Evolutionary conservation across 2,329 filamentous ascomycete species (phyloP).

Genomic region (Trichoderma breve): DNA sequence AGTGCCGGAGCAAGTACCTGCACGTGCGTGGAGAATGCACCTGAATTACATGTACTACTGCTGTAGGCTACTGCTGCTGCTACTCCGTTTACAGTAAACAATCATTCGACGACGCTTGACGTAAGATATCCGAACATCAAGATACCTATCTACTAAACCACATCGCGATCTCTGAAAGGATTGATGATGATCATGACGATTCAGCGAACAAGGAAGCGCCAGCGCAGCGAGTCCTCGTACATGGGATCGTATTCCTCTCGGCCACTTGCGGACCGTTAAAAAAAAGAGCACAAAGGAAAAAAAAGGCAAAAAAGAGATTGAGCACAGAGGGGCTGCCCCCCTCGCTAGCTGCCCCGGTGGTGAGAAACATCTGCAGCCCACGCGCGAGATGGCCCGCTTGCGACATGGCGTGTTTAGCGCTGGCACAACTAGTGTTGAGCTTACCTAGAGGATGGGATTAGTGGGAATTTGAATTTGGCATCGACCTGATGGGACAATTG

Average conservation of each 20-base stretch:
- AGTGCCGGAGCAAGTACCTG: not conserved
- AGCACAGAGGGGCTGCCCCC: not conserved
- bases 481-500: slow-evolving; percentile 1
- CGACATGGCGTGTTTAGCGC: slow-evolving; percentile 8
- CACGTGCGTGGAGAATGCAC: not conserved
- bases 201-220: not conserved
- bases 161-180: not conserved
- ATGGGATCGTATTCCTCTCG: not conserved
- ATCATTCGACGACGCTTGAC: not conserved
- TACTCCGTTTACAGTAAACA: not conserved
- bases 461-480: slow-evolving; percentile 3
- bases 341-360: slow-evolving; percentile 8
- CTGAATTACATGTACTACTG: not conserved
- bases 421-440: slow-evolving; percentile 1
- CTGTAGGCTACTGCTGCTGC: too few relatives aligned
- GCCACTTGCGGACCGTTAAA: not conserved
- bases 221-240: not conserved
- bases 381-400: slow-evolving; percentile 5
- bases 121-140: too few relatives aligned
- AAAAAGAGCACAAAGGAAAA: not conserved
- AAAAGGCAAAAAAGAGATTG: not conserved
- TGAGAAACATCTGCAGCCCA: slow-evolving; percentile 11
- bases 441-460: not conserved
- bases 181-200: not conserved
- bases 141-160: not conserved